Conservation (phyloP, 2,329 filamentous ascomycete genomes). For the Talaromyces rugulosus region DNA sequence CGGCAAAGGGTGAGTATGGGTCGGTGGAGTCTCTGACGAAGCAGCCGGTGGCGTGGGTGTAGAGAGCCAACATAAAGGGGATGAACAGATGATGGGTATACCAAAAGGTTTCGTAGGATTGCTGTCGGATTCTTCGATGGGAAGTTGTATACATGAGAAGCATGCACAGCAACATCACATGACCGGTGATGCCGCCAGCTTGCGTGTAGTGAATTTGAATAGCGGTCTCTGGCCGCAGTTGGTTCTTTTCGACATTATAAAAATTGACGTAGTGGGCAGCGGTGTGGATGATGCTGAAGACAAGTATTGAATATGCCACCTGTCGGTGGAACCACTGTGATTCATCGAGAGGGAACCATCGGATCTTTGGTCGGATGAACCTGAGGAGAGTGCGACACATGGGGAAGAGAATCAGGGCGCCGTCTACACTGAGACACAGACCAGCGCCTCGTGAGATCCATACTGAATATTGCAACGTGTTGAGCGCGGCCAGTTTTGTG, state of each 20-base stretch:
- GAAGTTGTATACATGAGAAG: constrained; percentile 95
- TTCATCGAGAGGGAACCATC: constrained; percentile 90
- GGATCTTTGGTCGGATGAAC: constrained; percentile 78
- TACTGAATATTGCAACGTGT: constrained; percentile 79
- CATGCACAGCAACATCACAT: constrained; percentile 99
- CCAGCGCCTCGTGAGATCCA: constrained; percentile 96
- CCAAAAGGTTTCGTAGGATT: constrained; percentile 98
- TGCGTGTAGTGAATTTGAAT: constrained; percentile 88
- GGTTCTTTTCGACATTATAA: constrained; percentile 84
- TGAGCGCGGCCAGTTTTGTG: constrained; percentile 67
- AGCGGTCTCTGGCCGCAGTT: constrained; percentile 75
- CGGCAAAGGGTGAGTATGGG: constrained; percentile 78
- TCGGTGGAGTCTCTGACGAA: constrained; percentile 81
- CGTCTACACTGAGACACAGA: constrained; percentile 77
- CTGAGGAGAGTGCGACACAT: constrained; percentile 91
- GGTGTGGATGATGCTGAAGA: constrained; percentile 77
- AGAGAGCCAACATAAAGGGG: constrained; percentile 87
- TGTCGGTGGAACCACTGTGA: constrained; percentile 96
- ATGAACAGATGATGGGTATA: constrained; percentile 99
- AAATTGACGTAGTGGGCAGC: constrained; percentile 94
- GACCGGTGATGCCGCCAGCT: constrained; percentile 87
- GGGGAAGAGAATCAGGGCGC: constrained; percentile 81
- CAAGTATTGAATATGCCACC: constrained; percentile 79
- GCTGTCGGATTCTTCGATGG: constrained; percentile 88
- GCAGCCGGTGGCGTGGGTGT: constrained; percentile 92